These are phyloP conservation scores for Calvatia gigantea DNA, from an alignment of 768 basidiomycete genomes.

Conservation along the genomic window DNA sequence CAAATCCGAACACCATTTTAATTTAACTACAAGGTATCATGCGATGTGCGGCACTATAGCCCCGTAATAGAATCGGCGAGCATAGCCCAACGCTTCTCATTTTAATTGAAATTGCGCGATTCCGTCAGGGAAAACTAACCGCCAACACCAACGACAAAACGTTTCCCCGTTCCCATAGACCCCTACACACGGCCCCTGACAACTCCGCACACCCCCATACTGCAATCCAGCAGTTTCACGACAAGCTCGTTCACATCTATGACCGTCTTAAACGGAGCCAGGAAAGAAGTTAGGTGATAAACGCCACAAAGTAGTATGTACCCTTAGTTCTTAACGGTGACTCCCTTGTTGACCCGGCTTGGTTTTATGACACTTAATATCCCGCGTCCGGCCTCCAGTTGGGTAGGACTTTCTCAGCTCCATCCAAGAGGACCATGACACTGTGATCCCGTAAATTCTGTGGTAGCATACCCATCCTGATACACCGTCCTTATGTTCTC, in stretches of 20 bases:
- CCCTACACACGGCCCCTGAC: constrained; percentile 44
- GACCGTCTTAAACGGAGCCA: constrained; percentile 68
- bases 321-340: not conserved
- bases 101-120: constrained; percentile 6
- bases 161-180: constrained; percentile 22
- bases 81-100: constrained; percentile 1
- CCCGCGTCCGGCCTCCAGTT: constrained; percentile 38
- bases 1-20: not conserved
- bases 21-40: constrained; percentile 43
- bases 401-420: constrained; percentile 59
- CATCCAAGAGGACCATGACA: constrained; percentile 50
- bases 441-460: not conserved
- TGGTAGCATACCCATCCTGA: not conserved
- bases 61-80: constrained; percentile 48
- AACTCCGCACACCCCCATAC: constrained; percentile 43
- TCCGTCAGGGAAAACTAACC: constrained; percentile 6
- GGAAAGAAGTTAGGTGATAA: constrained; percentile 67
- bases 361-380: not conserved
- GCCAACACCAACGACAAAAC: not conserved
- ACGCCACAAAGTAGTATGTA: constrained; percentile 64
- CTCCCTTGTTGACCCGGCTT: not conserved
- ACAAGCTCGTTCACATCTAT: constrained; percentile 76
- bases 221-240: constrained; percentile 81
- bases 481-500: not conserved
- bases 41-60: constrained; percentile 67